Conservation (phyloP, 164 flowering plant genomes). For the Nymphaea thermarum region DNA sequence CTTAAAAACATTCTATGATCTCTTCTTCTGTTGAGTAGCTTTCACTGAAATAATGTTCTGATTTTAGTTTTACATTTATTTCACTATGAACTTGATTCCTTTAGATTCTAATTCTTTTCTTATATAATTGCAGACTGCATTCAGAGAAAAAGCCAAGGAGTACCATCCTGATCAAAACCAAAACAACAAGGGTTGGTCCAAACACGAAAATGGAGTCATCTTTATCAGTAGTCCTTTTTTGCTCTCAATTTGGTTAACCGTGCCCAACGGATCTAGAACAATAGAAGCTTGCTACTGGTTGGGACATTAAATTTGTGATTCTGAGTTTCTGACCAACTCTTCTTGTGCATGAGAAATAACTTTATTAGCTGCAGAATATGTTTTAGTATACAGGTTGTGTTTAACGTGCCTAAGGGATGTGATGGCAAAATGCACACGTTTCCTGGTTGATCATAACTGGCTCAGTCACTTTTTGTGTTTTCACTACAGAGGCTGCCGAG, state of each 20-base stretch:
- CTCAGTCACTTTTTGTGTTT: not conserved
- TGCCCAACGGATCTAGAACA: not conserved
- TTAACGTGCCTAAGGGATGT: no score
- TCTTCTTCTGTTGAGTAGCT: no score
- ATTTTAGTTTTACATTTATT: not conserved
- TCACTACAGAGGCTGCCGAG: constrained; percentile 75
- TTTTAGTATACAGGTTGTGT: no score
- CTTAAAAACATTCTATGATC: no score
- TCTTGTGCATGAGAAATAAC: no score
- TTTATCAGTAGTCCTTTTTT: not conserved
- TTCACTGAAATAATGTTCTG: not conserved
- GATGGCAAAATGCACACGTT: no score
- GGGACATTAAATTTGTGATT: not conserved
- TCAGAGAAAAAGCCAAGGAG: constrained; percentile 77
- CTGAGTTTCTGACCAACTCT: not conserved
- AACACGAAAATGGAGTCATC: not conserved
- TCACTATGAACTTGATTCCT: no score
- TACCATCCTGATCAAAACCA: constrained; percentile 99
- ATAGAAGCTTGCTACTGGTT: not conserved
- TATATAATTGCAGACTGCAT: constrained; percentile 49
- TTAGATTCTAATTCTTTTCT: not conserved
- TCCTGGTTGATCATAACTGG: no score
- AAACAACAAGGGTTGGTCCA: constrained; percentile 56
- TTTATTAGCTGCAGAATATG: no score
- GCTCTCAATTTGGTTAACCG: not conserved